phyloP scores from a whole-genome alignment of 1,139 yeast species.

The Komagataea norvegica region DNA sequence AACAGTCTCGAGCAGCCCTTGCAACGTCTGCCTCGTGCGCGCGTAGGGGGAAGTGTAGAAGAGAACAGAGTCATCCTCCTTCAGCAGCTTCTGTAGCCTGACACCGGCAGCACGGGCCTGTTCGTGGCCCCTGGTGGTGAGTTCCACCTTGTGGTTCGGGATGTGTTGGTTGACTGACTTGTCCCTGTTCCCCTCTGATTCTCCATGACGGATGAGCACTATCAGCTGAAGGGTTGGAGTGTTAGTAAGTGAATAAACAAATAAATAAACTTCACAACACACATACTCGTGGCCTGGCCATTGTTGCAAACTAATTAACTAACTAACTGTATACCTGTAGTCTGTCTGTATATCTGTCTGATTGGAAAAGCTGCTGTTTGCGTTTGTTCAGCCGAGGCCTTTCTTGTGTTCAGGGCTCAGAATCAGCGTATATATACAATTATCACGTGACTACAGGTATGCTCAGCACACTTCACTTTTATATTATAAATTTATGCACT shows the following conservation, averaged over 20 bases:
- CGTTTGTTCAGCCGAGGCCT: too few relatives aligned
- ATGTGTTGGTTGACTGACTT: constrained; percentile 69
- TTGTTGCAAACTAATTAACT: constrained; percentile 18
- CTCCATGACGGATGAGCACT: constrained; percentile 82
- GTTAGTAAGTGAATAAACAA: constrained; percentile 1
- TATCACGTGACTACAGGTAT: too few relatives aligned
- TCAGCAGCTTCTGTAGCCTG: constrained; percentile 49
- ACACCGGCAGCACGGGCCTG: constrained; percentile 70
- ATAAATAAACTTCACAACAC: not conserved
- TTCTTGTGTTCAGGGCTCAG: too few relatives aligned
- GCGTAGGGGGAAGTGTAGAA: constrained; percentile 82
- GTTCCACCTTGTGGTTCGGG: constrained; percentile 73
- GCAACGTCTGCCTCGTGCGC: constrained; percentile 77
- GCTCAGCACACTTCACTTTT: too few relatives aligned
- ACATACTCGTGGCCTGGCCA: constrained; percentile 62
- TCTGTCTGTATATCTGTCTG: too few relatives aligned
- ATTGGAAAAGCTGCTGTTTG: too few relatives aligned
- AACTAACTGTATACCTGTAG: not conserved
- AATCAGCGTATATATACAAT: too few relatives aligned
- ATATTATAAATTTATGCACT: too few relatives aligned
- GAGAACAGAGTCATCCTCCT: constrained; percentile 44
- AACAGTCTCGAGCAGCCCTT: constrained; percentile 59
- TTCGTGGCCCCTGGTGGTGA: constrained; percentile 62
- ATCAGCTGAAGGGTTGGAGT: constrained; percentile 45
- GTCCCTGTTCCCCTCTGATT: constrained; percentile 83